Evolutionary conservation across 257 asterid species (phyloP).

Genomic region (Coffea eugenioides): DNA sequence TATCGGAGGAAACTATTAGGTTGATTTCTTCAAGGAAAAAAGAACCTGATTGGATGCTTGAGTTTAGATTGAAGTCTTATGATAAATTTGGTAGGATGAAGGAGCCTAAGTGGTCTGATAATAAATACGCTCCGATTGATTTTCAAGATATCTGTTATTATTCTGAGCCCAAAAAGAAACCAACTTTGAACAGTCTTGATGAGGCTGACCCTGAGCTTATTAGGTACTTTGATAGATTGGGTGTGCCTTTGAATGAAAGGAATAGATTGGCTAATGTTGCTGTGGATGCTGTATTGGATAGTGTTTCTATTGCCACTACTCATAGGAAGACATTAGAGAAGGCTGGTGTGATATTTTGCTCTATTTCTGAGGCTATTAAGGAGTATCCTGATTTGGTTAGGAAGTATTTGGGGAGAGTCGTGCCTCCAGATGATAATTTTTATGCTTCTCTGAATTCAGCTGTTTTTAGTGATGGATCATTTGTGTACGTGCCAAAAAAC

Average conservation of each 20-base stretch:
- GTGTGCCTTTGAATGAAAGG: slow-evolving; percentile 81
- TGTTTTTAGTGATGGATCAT: slow-evolving; percentile 95
- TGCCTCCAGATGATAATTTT: slow-evolving; percentile 84
- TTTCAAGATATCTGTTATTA: slow-evolving; percentile 75
- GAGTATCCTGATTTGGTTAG: slow-evolving; percentile 75
- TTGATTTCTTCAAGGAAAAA: slow-evolving; percentile 68
- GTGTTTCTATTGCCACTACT: slow-evolving; percentile 93
- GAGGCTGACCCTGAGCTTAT: slow-evolving; percentile 90
- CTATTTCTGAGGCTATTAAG: slow-evolving; percentile 86
- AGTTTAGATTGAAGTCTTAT: slow-evolving; percentile 69
- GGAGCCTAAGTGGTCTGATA: slow-evolving; percentile 94
- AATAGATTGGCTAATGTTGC: slow-evolving; percentile 94
- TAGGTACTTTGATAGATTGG: slow-evolving; percentile 78
- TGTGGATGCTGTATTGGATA: slow-evolving; percentile 90
- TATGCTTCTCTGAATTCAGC: slow-evolving; percentile 88
- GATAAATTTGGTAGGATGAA: slow-evolving; percentile 62
- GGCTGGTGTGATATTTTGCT: slow-evolving; percentile 89
- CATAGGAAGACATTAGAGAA: slow-evolving; percentile 81
- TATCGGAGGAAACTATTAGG: slow-evolving; percentile 77
- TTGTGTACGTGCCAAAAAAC: slow-evolving; percentile 83
- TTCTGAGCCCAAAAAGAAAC: slow-evolving; percentile 90
- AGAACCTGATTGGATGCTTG: slow-evolving; percentile 92
- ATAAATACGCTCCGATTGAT: slow-evolving; percentile 66
- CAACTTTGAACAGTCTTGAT: slow-evolving; percentile 76
- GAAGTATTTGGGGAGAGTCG: slow-evolving; percentile 82